Percentiles rank a stretch among this genome's conserved stretches.
These are phyloP conservation scores for Termitomyces bulborhizus DNA, from an alignment of 768 basidiomycete species.

Conservation along the genomic window DNA sequence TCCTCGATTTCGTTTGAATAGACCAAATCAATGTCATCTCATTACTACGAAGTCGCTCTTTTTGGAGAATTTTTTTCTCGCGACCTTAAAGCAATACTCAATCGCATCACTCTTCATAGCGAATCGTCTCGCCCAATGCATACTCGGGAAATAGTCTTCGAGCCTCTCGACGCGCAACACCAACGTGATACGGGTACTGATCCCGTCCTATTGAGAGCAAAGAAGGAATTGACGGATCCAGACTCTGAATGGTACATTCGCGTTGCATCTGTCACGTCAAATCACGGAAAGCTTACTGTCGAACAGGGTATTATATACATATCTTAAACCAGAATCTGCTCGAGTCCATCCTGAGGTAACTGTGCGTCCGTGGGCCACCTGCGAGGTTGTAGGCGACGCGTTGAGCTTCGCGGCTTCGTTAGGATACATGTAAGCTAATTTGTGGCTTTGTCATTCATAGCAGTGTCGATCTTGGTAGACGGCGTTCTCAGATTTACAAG, in stretches of 20 bases:
- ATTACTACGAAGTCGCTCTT: slow-evolving; percentile 76
- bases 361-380: slow-evolving; percentile 79
- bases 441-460: neutral
- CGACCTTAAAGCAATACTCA: slow-evolving; percentile 71
- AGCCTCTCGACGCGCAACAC: slow-evolving; percentile 62
- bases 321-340: slow-evolving; percentile 79
- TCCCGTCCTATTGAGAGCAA: slow-evolving; percentile 64
- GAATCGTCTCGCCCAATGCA: slow-evolving; percentile 74
- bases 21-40: slow-evolving; percentile 34
- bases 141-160: slow-evolving; percentile 74
- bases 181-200: slow-evolving; percentile 60
- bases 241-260: slow-evolving; percentile 57
- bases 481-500: slow-evolving; percentile 75
- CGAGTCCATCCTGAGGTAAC: slow-evolving; percentile 83
- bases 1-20: neutral
- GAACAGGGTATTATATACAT: slow-evolving; percentile 71
- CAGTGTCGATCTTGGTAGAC: slow-evolving; percentile 25
- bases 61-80: slow-evolving; percentile 77
- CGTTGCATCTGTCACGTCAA: neutral
- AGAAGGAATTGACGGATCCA: slow-evolving; percentile 62
- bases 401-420: slow-evolving; percentile 75
- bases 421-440: slow-evolving; percentile 57
- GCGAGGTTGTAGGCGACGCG: slow-evolving; percentile 74
- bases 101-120: slow-evolving; percentile 76
- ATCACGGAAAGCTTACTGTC: neutral